phyloP scores from a whole-genome alignment of 2,329 filamentous ascomycete species.

The Pseudopithomyces maydicus region DNA sequence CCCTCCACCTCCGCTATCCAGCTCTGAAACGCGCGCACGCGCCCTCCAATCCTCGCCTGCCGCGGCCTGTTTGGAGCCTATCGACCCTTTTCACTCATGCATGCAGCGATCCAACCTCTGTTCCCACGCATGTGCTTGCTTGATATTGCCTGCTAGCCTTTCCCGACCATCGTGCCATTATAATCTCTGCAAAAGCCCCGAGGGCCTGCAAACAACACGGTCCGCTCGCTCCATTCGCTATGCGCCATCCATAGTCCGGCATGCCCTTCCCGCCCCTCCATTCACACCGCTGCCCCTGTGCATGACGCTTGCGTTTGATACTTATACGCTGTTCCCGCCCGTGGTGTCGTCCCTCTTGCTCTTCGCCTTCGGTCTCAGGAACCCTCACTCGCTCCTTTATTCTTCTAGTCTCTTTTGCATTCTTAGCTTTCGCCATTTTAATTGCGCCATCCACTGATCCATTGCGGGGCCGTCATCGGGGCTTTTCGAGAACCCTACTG shows the following conservation, averaged over 20 bases:
- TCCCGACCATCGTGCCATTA: constrained; percentile 14
- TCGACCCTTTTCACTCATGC: constrained; percentile 23
- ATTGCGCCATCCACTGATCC: constrained; percentile 10
- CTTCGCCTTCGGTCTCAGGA: neutral
- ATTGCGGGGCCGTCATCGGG: constrained; percentile 6
- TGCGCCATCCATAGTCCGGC: constrained; percentile 25
- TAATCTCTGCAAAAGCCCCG: constrained; percentile 20
- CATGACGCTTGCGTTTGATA: constrained; percentile 35
- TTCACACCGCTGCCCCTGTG: constrained; percentile 11
- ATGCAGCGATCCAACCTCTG: constrained; percentile 18
- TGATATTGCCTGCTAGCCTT: constrained; percentile 11
- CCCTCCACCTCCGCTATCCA: constrained; percentile 7
- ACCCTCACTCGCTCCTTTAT: neutral
- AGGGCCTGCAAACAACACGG: constrained; percentile 11
- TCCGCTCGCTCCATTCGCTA: constrained; percentile 25
- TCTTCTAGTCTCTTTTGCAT: neutral
- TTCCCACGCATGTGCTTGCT: constrained; percentile 3
- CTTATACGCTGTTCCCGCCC: constrained; percentile 23
- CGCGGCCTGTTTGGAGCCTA: constrained; percentile 9
- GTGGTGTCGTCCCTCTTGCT: neutral
- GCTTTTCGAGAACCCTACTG: neutral
- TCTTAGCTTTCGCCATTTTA: constrained; percentile 1
- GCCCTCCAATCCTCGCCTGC: constrained; percentile 21
- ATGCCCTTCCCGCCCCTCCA: constrained; percentile 11
- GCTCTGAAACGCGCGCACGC: constrained; percentile 28